Conservation (phyloP, 2,329 filamentous ascomycete genomes). For the Scedosporium aurantiacum region DNA sequence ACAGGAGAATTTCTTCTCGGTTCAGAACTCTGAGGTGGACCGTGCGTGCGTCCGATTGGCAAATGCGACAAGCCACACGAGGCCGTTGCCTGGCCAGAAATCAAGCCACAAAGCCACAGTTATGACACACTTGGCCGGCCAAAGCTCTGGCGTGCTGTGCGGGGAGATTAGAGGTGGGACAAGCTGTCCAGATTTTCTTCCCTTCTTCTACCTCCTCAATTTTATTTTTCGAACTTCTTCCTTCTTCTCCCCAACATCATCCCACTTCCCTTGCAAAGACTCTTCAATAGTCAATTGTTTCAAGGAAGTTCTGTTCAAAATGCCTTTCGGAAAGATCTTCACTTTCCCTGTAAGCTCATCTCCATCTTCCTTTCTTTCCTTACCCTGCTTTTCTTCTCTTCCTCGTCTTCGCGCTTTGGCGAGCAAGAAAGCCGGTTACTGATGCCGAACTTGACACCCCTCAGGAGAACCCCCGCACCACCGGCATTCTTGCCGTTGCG, state of each 20-base stretch:
- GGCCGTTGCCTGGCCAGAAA: background rate
- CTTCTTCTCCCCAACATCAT: slow-evolving; percentile 17
- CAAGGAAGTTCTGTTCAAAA: slow-evolving; percentile 35
- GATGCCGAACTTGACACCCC: slow-evolving; percentile 16
- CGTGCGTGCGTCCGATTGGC: background rate
- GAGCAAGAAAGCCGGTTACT: slow-evolving; percentile 20
- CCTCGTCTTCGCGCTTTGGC: background rate
- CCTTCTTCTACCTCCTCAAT: slow-evolving; percentile 2
- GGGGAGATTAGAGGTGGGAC: background rate
- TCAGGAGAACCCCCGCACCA: slow-evolving; percentile 82
- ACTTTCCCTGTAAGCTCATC: slow-evolving; percentile 56
- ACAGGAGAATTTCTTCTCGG: background rate
- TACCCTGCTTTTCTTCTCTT: slow-evolving; percentile 11
- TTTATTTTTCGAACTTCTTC: slow-evolving; percentile 8
- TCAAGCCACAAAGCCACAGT: background rate
- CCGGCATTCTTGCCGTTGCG: slow-evolving; percentile 80
- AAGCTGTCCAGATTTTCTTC: slow-evolving; percentile 3
- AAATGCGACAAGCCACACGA: background rate
- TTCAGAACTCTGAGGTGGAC: background rate
- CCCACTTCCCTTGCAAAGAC: slow-evolving; percentile 12
- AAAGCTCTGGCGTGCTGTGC: background rate
- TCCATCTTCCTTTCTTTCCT: slow-evolving; percentile 10
- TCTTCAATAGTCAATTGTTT: slow-evolving; percentile 7
- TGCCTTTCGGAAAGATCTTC: slow-evolving; percentile 98
- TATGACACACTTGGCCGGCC: background rate